phyloP scores from a whole-genome alignment of 1,284 basidiomycete species.

The Singerocomus rubriflavus region DNA sequence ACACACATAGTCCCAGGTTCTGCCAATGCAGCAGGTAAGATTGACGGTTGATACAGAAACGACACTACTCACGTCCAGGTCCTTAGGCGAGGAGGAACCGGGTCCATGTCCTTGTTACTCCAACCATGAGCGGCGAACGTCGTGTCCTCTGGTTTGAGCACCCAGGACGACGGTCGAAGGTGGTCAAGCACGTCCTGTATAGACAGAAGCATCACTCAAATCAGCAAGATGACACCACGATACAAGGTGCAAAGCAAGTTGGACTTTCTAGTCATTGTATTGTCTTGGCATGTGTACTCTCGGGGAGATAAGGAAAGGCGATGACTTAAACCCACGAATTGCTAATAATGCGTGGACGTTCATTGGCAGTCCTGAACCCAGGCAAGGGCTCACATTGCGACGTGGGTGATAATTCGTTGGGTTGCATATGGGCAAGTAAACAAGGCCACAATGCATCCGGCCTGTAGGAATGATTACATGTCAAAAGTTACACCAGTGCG shows the following conservation, averaged over 20 bases:
- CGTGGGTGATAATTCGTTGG: background rate
- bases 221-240: background rate
- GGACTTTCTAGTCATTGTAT: constrained; percentile 3
- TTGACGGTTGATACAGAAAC: background rate
- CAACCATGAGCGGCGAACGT: constrained; percentile 53
- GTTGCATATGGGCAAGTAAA: too few relatives aligned
- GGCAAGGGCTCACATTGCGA: background rate
- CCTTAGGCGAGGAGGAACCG: constrained; percentile 54
- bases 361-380: background rate
- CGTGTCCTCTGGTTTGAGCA: constrained; percentile 47
- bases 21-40: constrained; percentile 2
- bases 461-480: background rate
- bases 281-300: constrained; percentile 5
- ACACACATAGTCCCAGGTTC: constrained; percentile 32
- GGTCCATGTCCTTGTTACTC: constrained; percentile 79
- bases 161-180: constrained; percentile 39
- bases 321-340: too few relatives aligned
- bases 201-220: constrained; percentile 16
- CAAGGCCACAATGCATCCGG: too few relatives aligned
- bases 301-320: constrained; percentile 9
- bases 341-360: background rate
- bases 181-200: constrained; percentile 10
- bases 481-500: constrained; percentile 1
- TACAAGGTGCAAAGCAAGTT: background rate
- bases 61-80: constrained; percentile 51